phyloP scores from a whole-genome alignment of 768 basidiomycete species.

The Hypsizygus marmoreus region DNA sequence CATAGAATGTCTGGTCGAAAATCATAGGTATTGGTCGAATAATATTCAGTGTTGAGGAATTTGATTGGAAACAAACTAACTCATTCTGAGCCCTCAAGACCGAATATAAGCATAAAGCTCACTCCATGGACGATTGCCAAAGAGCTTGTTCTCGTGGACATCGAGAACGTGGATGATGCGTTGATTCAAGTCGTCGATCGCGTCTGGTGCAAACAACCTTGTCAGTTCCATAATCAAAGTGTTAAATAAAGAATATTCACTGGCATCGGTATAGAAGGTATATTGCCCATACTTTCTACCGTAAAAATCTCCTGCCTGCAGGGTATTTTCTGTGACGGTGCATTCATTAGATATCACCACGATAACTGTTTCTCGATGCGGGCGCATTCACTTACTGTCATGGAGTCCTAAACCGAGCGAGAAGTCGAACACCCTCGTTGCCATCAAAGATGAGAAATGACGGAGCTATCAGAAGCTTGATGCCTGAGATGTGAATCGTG shows the following conservation, averaged over 20 bases:
- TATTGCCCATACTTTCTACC: constrained; percentile 30
- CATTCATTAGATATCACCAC: constrained; percentile 20
- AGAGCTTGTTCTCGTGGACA: constrained; percentile 33
- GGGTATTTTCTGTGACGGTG: constrained; percentile 37
- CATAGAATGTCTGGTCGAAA: constrained; percentile 25
- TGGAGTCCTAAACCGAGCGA: constrained; percentile 24
- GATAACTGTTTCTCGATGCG: not conserved
- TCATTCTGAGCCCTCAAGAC: constrained; percentile 41
- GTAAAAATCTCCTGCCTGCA: constrained; percentile 34
- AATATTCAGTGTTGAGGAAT: not conserved
- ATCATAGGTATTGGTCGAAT: constrained; percentile 22
- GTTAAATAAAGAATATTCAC: no score
- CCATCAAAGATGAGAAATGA: not conserved
- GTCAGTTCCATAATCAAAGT: no score
- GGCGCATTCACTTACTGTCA: constrained; percentile 11
- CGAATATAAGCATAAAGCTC: constrained; percentile 38
- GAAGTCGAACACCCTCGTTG: not conserved
- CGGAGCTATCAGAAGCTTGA: constrained; percentile 23
- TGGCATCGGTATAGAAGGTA: constrained; percentile 34
- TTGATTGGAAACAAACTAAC: constrained; percentile 6
- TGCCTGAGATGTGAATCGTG: constrained; percentile 6
- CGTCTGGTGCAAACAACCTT: no score
- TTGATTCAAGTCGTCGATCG: constrained; percentile 33
- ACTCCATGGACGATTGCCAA: constrained; percentile 38
- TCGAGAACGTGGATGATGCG: constrained; percentile 39